These are phyloP conservation scores for Phytophthora ramorum DNA, from an alignment of 352 stramenopile species.

Conservation along the genomic window DNA sequence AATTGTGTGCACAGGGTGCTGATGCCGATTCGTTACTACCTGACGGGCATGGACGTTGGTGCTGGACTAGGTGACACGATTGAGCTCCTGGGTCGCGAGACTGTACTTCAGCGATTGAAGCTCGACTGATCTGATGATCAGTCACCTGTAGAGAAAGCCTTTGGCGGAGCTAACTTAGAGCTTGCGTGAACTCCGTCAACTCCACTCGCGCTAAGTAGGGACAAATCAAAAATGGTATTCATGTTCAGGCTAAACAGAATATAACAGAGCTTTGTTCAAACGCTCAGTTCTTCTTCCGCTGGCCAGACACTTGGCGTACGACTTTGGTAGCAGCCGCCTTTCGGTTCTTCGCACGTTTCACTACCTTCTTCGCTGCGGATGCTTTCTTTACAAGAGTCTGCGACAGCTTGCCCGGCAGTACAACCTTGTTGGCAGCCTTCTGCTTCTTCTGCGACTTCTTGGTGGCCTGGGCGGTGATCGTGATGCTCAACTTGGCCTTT, in stretches of 20 bases:
- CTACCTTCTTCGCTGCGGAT: slow-evolving; percentile 36
- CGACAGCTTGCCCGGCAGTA: slow-evolving; percentile 45
- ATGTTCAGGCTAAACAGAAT: slow-evolving; percentile 28
- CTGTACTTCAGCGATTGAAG: slow-evolving; percentile 56
- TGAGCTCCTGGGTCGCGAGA: slow-evolving; percentile 73
- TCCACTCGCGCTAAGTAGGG: background rate
- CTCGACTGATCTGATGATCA: slow-evolving; percentile 14
- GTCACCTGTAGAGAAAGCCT: background rate
- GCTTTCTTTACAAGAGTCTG: slow-evolving; percentile 36
- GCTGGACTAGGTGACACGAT: slow-evolving; percentile 86
- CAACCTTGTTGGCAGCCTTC: slow-evolving; percentile 22
- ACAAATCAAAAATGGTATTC: slow-evolving; percentile 28
- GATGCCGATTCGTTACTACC: slow-evolving; percentile 90
- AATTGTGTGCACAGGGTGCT: slow-evolving; percentile 57
- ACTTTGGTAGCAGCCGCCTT: slow-evolving; percentile 43
- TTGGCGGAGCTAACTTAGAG: background rate
- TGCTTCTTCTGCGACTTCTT: slow-evolving; percentile 27
- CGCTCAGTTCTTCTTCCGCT: slow-evolving; percentile 50
- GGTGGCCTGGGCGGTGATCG: slow-evolving; percentile 23
- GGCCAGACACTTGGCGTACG: slow-evolving; percentile 53
- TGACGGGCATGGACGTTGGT: slow-evolving; percentile 88
- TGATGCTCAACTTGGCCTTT: slow-evolving; percentile 51
- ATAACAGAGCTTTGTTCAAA: slow-evolving; percentile 14
- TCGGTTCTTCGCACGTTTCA: slow-evolving; percentile 44
- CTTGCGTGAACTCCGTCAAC: background rate